phyloP scores from a whole-genome alignment of 1,284 basidiomycete species.

The Pascua guehoae region DNA sequence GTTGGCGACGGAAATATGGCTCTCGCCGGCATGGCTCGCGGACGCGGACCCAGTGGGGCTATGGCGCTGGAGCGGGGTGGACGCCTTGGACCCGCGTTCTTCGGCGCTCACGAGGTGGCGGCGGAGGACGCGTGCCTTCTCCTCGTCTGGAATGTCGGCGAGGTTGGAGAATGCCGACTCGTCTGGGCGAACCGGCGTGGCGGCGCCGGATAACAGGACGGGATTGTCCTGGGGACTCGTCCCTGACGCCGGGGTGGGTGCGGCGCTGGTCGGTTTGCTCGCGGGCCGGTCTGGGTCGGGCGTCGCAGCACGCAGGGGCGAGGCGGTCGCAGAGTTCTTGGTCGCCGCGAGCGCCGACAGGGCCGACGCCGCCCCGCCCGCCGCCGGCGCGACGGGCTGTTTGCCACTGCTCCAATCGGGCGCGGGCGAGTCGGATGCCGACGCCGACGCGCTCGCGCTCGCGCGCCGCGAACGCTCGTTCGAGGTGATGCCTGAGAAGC shows the following conservation, averaged over 20 bases:
- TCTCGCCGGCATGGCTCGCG: constrained; percentile 14
- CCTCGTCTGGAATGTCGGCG: constrained; percentile 59
- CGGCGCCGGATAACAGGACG: not conserved
- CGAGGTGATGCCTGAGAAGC: not conserved
- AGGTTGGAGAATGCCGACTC: constrained; percentile 38
- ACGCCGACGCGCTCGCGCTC: not conserved
- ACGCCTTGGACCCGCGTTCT: constrained; percentile 54
- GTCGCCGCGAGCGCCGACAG: constrained; percentile 3
- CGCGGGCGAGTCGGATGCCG: not conserved
- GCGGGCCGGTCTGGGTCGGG: not conserved
- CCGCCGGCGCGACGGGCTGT: not conserved
- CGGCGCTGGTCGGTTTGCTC: not conserved
- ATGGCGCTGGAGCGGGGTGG: constrained; percentile 1
- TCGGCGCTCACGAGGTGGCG: constrained; percentile 74
- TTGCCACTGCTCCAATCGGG: constrained; percentile 6
- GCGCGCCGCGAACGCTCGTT: not conserved
- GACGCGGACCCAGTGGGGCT: not conserved
- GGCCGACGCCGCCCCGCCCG: constrained; percentile 2
- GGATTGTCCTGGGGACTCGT: not conserved
- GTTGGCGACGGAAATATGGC: constrained; percentile 3
- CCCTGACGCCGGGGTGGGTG: not conserved
- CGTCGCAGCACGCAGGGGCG: not conserved
- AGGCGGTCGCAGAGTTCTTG: not conserved
- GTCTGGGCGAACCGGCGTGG: constrained; percentile 15
- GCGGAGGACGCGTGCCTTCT: constrained; percentile 74